phyloP scores from a whole-genome alignment of 352 stramenopile genomes.

The Phytophthora parvispora region DNA sequence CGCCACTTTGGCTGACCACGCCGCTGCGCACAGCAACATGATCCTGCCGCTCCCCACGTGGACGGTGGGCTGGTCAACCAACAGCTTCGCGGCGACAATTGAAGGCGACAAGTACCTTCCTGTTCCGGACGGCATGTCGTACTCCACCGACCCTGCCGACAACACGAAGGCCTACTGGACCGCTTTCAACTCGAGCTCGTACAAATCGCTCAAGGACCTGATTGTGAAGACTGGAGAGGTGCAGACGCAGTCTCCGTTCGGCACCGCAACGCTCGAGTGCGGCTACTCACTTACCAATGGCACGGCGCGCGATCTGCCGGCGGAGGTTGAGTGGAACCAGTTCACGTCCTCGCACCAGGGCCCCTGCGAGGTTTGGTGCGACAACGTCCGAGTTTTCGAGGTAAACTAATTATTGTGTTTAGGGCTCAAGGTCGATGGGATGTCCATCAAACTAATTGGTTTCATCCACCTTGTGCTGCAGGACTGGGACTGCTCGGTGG shows the following conservation, averaged over 20 bases:
- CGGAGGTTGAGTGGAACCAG: constrained; percentile 33
- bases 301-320: constrained; percentile 41
- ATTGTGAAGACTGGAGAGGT: constrained; percentile 13
- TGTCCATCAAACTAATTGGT: no score
- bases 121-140: no score
- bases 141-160: constrained; percentile 25
- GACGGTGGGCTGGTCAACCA: constrained; percentile 35
- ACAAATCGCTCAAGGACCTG: constrained; percentile 39
- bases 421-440: no score
- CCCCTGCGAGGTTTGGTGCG: constrained; percentile 65
- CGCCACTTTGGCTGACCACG: constrained; percentile 3
- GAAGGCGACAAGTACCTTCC: constrained; percentile 41
- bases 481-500: constrained; percentile 51
- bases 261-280: constrained; percentile 41
- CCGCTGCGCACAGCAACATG: no score
- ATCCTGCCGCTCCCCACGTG: no score
- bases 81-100: constrained; percentile 42
- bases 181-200: constrained; percentile 32
- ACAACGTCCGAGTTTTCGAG: constrained; percentile 43
- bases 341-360: constrained; percentile 41
- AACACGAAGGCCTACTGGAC: constrained; percentile 39
- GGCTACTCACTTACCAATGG: constrained; percentile 43
- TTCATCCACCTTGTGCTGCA: no score
- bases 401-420: no score
- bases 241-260: constrained; percentile 34